Evolutionary conservation across 345 rosid genomes (phyloP), one percentile per base, ranked within the genome.

Genomic region (Hibiscus syriacus): DNA sequence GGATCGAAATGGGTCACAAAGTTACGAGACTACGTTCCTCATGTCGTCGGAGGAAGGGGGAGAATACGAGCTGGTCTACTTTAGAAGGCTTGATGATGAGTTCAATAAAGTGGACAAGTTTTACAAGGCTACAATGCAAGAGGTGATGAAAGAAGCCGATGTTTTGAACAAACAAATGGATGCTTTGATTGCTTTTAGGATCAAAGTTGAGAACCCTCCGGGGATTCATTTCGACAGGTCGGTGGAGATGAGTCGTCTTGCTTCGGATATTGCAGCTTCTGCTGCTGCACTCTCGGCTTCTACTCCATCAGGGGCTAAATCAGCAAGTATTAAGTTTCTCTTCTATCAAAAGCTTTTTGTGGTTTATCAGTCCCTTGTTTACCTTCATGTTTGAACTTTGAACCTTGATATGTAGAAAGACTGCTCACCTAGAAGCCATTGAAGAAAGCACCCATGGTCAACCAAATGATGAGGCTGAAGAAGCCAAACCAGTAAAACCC

Each of bases 131-230:
- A 89, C 86, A 76, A 88, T 77, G 20, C 80, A 80, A 1, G 82
- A 86, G 65, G 92, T 85, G 14, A 1, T 82, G 73, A 70, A 80
- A 20, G 92, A 86, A 66, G 96, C 96, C 0, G 73, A 20, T 4
- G 53, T 72, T 68, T 74, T 86, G 77, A 81, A 62, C 10, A 74
- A 70, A 52, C 95, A 86, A 48, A 89, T 86, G 95, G 83, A 89
- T 64, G 96, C 96, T 73, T 64, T 89, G 64, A 85, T 85, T 53
- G 96, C 92, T 59, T 83, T 86, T 7, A 72, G 90, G 34, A 75
- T 86, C 3, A 86, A 86, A 78, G 92, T 89, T 14, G 92, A 89
- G 60, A 82, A 86, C 70, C 96, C 90, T 14, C 48, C 61, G 0
- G 87, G 76, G 3, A 8, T 58, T 79, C 82, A 76, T 69, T 67